These are phyloP conservation scores for Fusarium sp. DNA, from an alignment of 2,329 filamentous ascomycete species.

Conservation along the genomic window DNA sequence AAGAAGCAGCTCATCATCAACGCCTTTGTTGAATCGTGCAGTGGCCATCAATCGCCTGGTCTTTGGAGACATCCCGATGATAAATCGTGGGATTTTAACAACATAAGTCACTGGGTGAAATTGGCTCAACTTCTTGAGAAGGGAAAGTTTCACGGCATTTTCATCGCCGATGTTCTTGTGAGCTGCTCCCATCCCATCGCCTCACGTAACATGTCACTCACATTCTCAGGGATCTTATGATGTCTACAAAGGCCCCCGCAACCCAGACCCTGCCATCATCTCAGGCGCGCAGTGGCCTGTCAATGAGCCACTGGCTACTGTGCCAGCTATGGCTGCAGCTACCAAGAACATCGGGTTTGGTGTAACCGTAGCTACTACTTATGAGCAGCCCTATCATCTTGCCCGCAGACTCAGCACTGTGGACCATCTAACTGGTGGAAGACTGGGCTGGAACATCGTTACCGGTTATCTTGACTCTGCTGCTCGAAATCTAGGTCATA, in stretches of 20 bases:
- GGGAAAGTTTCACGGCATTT: slow-evolving; percentile 73
- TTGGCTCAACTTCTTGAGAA: slow-evolving; percentile 69
- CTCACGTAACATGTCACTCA: not conserved
- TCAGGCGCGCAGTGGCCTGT: slow-evolving; percentile 77
- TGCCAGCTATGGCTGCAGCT: slow-evolving; percentile 76
- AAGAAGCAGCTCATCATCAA: not conserved
- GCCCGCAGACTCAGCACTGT: slow-evolving; percentile 73
- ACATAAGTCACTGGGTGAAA: slow-evolving; percentile 69
- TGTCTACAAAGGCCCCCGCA: slow-evolving; percentile 68
- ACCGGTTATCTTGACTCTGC: slow-evolving; percentile 78
- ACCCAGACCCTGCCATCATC: slow-evolving; percentile 67
- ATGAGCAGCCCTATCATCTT: slow-evolving; percentile 77
- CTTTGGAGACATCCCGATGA: slow-evolving; percentile 72
- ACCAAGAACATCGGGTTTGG: slow-evolving; percentile 76
- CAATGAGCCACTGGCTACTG: slow-evolving; percentile 72
- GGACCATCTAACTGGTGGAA: slow-evolving; percentile 68
- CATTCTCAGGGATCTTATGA: slow-evolving; percentile 70
- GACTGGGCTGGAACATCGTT: slow-evolving; percentile 72
- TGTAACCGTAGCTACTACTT: slow-evolving; percentile 76
- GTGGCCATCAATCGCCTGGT: slow-evolving; percentile 60
- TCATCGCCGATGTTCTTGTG: slow-evolving; percentile 71
- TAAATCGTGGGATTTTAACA: slow-evolving; percentile 69
- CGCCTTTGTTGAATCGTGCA: slow-evolving; percentile 26
- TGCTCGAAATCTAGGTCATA: slow-evolving; percentile 70
- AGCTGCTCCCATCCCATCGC: not conserved